Base-by-base conservation (phyloP, 257 asterid genomes). In the Nicotiana knightiana region DNA sequence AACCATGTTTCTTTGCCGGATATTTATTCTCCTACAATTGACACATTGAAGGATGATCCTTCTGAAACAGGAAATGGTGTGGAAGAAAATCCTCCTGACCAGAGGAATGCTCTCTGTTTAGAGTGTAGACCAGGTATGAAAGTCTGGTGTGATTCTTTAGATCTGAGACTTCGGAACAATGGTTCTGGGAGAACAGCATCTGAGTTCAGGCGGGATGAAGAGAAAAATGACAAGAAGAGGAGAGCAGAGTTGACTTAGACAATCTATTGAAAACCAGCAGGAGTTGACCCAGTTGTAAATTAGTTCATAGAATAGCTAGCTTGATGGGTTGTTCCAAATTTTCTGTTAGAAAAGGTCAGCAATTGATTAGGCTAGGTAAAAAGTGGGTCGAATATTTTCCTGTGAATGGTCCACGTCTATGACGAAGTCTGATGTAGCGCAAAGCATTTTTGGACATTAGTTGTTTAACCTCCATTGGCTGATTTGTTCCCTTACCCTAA, bases 201-300 rank as follows among this genome's bases (percentile, higher is more conserved):
- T 1, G 89, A 95, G 91, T 92, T 93, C 53, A 92, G 91, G 77
- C 86, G 89, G 6, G 98, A 93, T 83, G 98, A 88, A 3, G 99
- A 92, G 81, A 92, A 85, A 75, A 93, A 96, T 82, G 98, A 96
- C 85, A 94, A 92, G 91, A 94, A 92, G 89, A 90, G 97, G 87
- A 88, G 97, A 86, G 98, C 93, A 73, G 97, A 92, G 91, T 89
- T 85, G 83, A 90, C 92, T 96, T 33, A 83, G 90, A 86, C 97
- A 93, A 82, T 87, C 98, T 18, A 64, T 89, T 87, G 97, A 89
- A 86, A 96, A 89, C 87, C 96, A 88, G 86, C 92, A 88, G 85
- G 98, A 94, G 88, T 93, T 91, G 83, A 92, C 94, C 81, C 97
- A 91, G 90, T 83, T 94, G 98, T 96, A 91, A 91, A 91, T 89